These are phyloP conservation scores for Puccinia hordei DNA, from an alignment of 1,284 basidiomycete species.

Conservation along the genomic window DNA sequence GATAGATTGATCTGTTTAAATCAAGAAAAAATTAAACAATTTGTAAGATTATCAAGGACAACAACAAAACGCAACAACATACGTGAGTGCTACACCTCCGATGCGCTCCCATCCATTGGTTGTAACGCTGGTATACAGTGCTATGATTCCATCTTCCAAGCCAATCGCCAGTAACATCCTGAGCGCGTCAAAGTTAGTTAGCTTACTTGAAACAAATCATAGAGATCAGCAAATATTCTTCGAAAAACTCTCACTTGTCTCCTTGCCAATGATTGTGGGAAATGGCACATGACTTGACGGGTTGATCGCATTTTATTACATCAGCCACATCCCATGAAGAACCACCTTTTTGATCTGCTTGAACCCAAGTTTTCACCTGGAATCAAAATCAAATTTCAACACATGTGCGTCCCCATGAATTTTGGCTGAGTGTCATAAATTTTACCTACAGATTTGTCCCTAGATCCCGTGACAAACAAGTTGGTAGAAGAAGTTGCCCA, in stretches of 20 bases:
- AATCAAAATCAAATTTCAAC: background rate
- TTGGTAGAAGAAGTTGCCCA: slow-evolving; percentile 72
- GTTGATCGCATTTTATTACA: slow-evolving; percentile 31
- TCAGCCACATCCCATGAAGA: slow-evolving; percentile 19
- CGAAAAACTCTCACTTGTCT: slow-evolving; percentile 20
- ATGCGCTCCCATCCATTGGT: slow-evolving; percentile 20
- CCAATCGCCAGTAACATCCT: slow-evolving; percentile 43
- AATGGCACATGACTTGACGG: slow-evolving; percentile 37
- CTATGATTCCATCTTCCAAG: slow-evolving; percentile 41
- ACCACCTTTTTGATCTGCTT: background rate
- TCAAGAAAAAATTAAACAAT: background rate
- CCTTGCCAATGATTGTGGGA: background rate
- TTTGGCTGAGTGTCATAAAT: slow-evolving; percentile 53
- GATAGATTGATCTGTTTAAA: slow-evolving; percentile 10
- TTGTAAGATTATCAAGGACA: background rate
- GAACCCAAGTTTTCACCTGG: slow-evolving; percentile 42
- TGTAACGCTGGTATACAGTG: slow-evolving; percentile 21
- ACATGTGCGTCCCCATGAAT: background rate
- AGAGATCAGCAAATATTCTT: background rate
- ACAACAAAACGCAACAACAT: background rate
- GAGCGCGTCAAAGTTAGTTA: background rate
- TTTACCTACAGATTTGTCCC: slow-evolving; percentile 80
- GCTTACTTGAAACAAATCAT: background rate
- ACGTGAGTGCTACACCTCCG: slow-evolving; percentile 13
- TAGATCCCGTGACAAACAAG: slow-evolving; percentile 85